Evolutionary conservation across 805 yeast species (phyloP).

Genomic region (Monosporozyma siamensis): DNA sequence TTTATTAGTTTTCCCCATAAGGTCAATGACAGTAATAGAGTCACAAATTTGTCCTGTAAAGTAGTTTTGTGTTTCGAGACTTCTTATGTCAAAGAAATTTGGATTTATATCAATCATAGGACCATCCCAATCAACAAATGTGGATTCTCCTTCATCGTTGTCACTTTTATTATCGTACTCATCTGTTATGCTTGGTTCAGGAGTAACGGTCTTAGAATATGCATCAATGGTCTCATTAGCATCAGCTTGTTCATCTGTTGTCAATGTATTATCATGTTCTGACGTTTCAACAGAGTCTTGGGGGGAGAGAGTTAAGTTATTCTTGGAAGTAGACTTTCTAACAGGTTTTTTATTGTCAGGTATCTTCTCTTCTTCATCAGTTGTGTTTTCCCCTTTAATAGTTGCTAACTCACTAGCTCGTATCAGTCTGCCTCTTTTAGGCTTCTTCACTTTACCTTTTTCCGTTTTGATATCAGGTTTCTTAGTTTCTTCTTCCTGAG

Average conservation of each 20-base stretch:
- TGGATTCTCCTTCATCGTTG: constrained; percentile 1
- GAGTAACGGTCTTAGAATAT: not conserved
- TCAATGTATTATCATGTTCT: no score
- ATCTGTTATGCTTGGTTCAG: not conserved
- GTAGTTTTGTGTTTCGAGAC: not conserved
- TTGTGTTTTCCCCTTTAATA: not conserved
- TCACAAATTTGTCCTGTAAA: constrained; percentile 2
- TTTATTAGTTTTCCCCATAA: not conserved
- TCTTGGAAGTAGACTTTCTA: no score
- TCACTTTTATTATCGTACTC: no score
- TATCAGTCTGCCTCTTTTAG: not conserved
- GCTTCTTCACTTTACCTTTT: not conserved
- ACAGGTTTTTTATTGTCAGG: no score
- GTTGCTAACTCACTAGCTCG: not conserved
- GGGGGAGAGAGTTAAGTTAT: no score
- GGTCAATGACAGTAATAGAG: not conserved
- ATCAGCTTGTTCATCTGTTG: no score
- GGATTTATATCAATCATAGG: constrained; percentile 7
- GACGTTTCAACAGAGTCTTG: no score
- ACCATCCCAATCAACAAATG: constrained; percentile 12
- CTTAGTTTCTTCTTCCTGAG: not conserved
- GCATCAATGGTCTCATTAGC: no score
- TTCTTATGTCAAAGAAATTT: constrained; percentile 16
- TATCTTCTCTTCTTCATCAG: no score
- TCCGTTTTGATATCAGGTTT: not conserved